Evolutionary conservation across 257 asterid genomes (phyloP).

Genomic region (Primulina huaijiensis): DNA sequence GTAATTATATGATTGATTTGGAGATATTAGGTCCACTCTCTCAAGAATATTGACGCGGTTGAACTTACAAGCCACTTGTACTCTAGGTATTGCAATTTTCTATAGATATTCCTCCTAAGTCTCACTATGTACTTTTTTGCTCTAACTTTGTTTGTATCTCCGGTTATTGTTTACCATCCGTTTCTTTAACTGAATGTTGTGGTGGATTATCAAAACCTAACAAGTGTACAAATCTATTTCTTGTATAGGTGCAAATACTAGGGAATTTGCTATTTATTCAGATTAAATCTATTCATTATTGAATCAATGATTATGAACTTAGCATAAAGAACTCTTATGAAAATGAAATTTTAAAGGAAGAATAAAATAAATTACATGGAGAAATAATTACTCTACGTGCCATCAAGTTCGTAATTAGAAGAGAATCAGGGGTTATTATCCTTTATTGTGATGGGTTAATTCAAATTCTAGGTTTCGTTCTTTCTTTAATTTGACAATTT

Average conservation of each 20-base stretch:
- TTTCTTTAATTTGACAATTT: background rate
- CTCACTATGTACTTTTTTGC: conserved; percentile 5
- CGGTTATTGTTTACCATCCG: conserved; percentile 12
- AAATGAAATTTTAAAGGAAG: too few relatives aligned
- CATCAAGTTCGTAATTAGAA: background rate
- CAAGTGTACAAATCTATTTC: background rate
- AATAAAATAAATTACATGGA: background rate
- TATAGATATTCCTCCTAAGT: conserved; percentile 17
- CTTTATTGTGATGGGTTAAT: background rate
- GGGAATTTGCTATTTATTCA: background rate
- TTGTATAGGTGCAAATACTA: background rate
- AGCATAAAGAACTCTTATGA: background rate
- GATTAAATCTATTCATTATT: too few relatives aligned
- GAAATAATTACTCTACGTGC: background rate
- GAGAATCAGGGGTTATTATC: background rate
- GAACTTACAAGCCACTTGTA: conserved; percentile 63
- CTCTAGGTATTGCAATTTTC: conserved; percentile 57
- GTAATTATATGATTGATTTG: conserved; percentile 32
- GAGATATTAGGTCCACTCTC: conserved; percentile 71
- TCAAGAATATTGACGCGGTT: conserved; percentile 82
- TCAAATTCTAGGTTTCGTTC: background rate
- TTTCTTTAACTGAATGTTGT: background rate
- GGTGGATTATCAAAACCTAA: background rate
- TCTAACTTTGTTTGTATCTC: background rate
- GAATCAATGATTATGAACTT: background rate